A percentile compares a stretch with the other conserved stretches of the same genome.
Conservation (phyloP, 768 basidiomycete species). For the Kwoniella europaea region DNA sequence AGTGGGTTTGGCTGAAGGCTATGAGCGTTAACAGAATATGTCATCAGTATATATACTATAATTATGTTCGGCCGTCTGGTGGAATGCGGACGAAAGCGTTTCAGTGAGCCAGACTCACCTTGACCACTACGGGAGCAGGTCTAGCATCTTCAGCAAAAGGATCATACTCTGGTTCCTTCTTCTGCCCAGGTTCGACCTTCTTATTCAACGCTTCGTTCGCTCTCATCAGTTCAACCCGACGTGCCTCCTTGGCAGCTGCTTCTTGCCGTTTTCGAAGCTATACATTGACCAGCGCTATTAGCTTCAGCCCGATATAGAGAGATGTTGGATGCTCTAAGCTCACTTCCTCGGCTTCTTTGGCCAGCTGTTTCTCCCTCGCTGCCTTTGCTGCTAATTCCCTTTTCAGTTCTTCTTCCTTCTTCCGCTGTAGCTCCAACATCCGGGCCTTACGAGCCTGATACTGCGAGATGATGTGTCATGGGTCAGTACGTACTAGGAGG, state of each 20-base stretch:
- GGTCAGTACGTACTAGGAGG: background rate
- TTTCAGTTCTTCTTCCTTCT: slow-evolving; percentile 43
- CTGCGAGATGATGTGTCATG: slow-evolving; percentile 6
- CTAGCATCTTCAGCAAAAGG: slow-evolving; percentile 51
- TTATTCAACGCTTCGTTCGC: slow-evolving; percentile 42
- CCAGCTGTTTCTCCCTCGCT: slow-evolving; percentile 39
- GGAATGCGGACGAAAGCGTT: no score
- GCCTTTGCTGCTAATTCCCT: slow-evolving; percentile 40
- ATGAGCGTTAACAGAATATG: background rate
- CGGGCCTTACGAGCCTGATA: slow-evolving; percentile 44
- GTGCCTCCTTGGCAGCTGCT: slow-evolving; percentile 38
- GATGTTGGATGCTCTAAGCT: no score
- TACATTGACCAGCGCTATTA: no score
- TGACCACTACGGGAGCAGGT: slow-evolving; percentile 1
- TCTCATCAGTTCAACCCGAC: slow-evolving; percentile 37
- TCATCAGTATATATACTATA: no score
- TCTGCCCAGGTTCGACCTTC: slow-evolving; percentile 5
- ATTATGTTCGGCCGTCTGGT: no score
- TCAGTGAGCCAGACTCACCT: slow-evolving; percentile 8
- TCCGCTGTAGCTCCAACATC: slow-evolving; percentile 36
- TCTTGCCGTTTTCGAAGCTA: slow-evolving; percentile 42
- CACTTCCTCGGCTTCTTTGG: slow-evolving; percentile 46
- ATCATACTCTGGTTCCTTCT: slow-evolving; percentile 33
- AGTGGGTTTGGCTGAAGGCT: slow-evolving; percentile 2
- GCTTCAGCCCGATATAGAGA: no score